Base-by-base conservation (phyloP, 495 filamentous ascomycete genomes). In the Pyrenula massariospora region DNA sequence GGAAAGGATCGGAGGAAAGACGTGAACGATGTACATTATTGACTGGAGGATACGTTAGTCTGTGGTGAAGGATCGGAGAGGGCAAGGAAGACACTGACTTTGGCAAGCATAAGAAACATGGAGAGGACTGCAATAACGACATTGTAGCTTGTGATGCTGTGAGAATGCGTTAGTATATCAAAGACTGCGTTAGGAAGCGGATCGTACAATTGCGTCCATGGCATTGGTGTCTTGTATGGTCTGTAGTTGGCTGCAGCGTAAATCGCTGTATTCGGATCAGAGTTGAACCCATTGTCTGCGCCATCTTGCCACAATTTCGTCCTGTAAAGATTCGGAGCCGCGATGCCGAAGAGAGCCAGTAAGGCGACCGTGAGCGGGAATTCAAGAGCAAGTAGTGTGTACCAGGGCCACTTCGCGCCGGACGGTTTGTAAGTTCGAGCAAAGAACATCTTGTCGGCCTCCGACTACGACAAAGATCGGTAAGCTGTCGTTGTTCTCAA, bases 291-390 rank as follows among this genome's bases (percentile, higher is more conserved):
- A 62, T 88, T 81, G 49, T 89, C 76, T 52, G 75, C 77, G 52
- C 91, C 91, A 64, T 93, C 84, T 62, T 83, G 75, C 91, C 91
- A 96, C 64, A 95, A 70, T 55, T 76, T 79, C 5, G 88, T 86
- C 21, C 87, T 82, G 66, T 88, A 96, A 51, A 84, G 70, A 69
- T 95, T 79, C 54, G 90, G 89, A 22, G 83, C 80, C 55, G 88
- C 85, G 60, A 96, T 83, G 54, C 86, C 89, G 58, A 88, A 91
- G 58, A 96, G 75, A 19, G 88, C 84, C 49, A 96, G 77, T 21
- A 83, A 72, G 15, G 82, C 77, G 59, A 96, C 76, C 36, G 81
- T 83, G 56, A 88, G 71, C 25, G 76, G 70, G 23, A 93, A 69
- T 71, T 96, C 91, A 24, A 81, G 63, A 51, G 82, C 64, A 70